These are phyloP conservation scores for Albatrellus sp. DNA, from an alignment of 1,284 basidiomycete genomes.

Conservation along the genomic window DNA sequence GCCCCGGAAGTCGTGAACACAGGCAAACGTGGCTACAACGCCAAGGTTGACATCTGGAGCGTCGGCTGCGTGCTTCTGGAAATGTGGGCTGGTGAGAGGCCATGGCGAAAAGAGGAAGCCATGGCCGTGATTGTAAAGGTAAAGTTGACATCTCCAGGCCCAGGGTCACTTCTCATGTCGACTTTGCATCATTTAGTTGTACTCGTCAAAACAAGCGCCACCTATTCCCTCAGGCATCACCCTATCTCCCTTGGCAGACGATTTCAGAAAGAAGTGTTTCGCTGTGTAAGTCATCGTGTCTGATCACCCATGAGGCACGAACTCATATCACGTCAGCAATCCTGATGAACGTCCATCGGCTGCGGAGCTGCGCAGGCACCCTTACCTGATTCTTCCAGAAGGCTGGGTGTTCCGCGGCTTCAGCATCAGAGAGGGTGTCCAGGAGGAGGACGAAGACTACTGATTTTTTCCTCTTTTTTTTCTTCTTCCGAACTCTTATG, in stretches of 20 bases:
- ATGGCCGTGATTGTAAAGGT: slow-evolving; percentile 93
- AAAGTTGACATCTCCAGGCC: slow-evolving; percentile 12
- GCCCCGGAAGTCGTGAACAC: slow-evolving; percentile 91
- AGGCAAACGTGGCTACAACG: slow-evolving; percentile 81
- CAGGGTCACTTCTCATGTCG: slow-evolving; percentile 1
- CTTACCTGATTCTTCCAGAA: slow-evolving; percentile 67
- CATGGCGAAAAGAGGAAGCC: slow-evolving; percentile 86
- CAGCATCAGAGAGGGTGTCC: slow-evolving; percentile 13
- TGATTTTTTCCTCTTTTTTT: slow-evolving; percentile 4
- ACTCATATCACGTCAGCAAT: slow-evolving; percentile 37
- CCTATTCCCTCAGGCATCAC: slow-evolving; percentile 80
- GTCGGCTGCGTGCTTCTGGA: slow-evolving; percentile 95
- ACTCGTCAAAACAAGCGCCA: slow-evolving; percentile 73
- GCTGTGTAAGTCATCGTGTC: slow-evolving; percentile 50
- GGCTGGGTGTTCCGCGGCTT: slow-evolving; percentile 71
- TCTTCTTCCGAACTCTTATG: neutral
- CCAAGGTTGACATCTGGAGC: slow-evolving; percentile 98
- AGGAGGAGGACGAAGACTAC: slow-evolving; percentile 8
- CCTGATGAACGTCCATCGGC: slow-evolving; percentile 82
- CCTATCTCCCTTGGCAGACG: slow-evolving; percentile 65
- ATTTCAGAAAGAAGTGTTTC: slow-evolving; percentile 87
- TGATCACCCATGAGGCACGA: slow-evolving; percentile 4
- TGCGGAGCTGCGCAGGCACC: slow-evolving; percentile 70
- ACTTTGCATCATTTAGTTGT: slow-evolving; percentile 39
- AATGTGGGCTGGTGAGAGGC: slow-evolving; percentile 93